Evolutionary conservation across 805 yeast genomes (phyloP).

Genomic region (Hanseniaspora taiwanica): DNA sequence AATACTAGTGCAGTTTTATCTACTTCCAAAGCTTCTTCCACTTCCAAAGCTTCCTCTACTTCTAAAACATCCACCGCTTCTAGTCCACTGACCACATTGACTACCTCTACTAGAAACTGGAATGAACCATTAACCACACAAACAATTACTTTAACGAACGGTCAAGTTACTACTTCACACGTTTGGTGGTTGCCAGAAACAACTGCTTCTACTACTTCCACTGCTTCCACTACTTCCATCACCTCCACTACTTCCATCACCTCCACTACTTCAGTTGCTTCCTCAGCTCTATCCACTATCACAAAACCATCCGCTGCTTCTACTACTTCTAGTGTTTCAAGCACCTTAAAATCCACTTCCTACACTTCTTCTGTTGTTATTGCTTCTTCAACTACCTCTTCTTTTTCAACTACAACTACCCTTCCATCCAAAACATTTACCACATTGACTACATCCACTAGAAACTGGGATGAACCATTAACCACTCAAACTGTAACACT

Average conservation of each 20-base stretch:
- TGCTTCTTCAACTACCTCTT: too few relatives aligned
- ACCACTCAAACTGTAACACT: conserved; percentile 5
- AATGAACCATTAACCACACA: conserved; percentile 5
- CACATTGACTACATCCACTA: too few relatives aligned
- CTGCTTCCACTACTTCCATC: conserved; percentile 5
- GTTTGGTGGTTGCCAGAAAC: conserved; percentile 8
- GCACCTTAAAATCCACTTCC: too few relatives aligned
- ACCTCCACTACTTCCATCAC: too few relatives aligned
- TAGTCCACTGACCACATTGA: not conserved
- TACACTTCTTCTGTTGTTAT: too few relatives aligned
- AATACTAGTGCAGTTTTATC: too few relatives aligned
- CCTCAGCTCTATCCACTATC: too few relatives aligned
- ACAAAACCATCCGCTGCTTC: too few relatives aligned
- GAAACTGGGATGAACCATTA: conserved; percentile 6
- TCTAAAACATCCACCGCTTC: not conserved
- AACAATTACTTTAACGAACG: conserved; percentile 3
- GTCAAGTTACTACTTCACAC: conserved; percentile 4
- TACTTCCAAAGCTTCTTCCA: conserved; percentile 3
- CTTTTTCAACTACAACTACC: too few relatives aligned
- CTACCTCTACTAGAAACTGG: conserved; percentile 5
- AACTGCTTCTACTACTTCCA: conserved; percentile 4
- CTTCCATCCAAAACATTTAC: too few relatives aligned
- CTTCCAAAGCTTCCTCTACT: conserved; percentile 1
- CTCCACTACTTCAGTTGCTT: too few relatives aligned
- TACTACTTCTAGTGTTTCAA: too few relatives aligned